Conservation (phyloP, 2,329 filamentous ascomycete genomes). For the Cladosporium sp. region DNA sequence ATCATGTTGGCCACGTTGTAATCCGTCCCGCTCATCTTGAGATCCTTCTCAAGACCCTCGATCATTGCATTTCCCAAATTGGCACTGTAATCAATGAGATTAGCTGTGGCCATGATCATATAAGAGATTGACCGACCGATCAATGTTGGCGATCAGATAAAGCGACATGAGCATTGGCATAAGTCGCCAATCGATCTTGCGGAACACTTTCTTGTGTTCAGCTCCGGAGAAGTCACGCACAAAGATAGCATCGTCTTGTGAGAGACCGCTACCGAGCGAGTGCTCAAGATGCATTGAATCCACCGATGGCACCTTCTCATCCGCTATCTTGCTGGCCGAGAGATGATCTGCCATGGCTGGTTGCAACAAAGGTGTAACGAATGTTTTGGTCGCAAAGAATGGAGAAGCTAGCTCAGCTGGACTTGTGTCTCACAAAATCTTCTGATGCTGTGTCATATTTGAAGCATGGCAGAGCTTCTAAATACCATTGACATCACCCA, state of each 20-base stretch:
- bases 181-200: constrained; percentile 56
- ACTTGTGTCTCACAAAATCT: neutral
- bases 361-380: neutral
- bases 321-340: neutral
- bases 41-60: constrained; percentile 42
- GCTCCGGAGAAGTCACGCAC: constrained; percentile 26
- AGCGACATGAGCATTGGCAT: constrained; percentile 61
- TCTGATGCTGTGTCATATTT: neutral
- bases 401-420: neutral
- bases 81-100: constrained; percentile 32
- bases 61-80: constrained; percentile 31
- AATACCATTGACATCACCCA: neutral
- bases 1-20: constrained; percentile 7
- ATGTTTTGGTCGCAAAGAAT: neutral
- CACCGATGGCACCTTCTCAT: neutral
- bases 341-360: neutral
- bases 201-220: constrained; percentile 48
- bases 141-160: constrained; percentile 59
- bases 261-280: neutral
- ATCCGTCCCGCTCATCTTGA: constrained; percentile 22
- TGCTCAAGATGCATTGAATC: neutral
- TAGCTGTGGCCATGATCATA: neutral
- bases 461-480: neutral
- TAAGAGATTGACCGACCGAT: constrained; percentile 31
- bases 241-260: constrained; percentile 31